These are phyloP conservation scores for Fragaria iinumae DNA, from an alignment of 306 rosid genomes.

Conservation along the genomic window DNA sequence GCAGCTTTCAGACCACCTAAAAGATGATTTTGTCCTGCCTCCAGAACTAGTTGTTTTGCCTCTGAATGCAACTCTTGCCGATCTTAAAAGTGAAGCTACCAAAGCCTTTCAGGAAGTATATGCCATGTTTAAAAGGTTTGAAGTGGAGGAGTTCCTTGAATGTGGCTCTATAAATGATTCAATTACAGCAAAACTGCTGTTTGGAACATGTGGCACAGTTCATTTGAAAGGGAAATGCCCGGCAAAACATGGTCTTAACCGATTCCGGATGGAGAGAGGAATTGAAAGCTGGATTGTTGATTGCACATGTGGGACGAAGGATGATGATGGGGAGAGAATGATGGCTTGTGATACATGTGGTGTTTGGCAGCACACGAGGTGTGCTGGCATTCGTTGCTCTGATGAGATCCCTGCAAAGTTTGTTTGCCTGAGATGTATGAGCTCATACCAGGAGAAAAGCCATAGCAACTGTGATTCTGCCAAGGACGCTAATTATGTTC, in stretches of 20 bases:
- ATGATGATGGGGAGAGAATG: constrained; percentile 81
- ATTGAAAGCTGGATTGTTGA: constrained; percentile 66
- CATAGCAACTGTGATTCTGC: constrained; percentile 2
- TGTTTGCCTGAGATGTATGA: constrained; percentile 36
- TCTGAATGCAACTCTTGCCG: constrained; percentile 49
- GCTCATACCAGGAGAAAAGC: constrained; percentile 15
- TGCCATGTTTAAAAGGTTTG: constrained; percentile 66
- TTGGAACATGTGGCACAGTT: constrained; percentile 48
- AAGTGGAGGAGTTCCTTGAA: constrained; percentile 45
- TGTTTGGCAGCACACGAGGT: constrained; percentile 76
- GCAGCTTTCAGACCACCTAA: constrained; percentile 51
- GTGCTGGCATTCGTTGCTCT: constrained; percentile 52
- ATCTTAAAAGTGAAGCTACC: constrained; percentile 47
- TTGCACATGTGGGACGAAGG: constrained; percentile 70
- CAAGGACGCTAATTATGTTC: constrained; percentile 14
- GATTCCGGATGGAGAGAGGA: constrained; percentile 69
- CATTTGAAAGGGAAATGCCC: constrained; percentile 47
- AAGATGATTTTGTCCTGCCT: constrained; percentile 52
- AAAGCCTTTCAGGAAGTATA: constrained; percentile 59
- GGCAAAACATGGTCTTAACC: constrained; percentile 48
- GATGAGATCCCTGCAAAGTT: constrained; percentile 50
- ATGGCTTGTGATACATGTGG: constrained; percentile 73
- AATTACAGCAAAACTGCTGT: constrained; percentile 42
- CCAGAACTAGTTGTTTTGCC: constrained; percentile 59
- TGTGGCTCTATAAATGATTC: constrained; percentile 46